Evolutionary conservation across 2,329 filamentous ascomycete species (phyloP).

Genomic region (Talaromyces sp.): DNA sequence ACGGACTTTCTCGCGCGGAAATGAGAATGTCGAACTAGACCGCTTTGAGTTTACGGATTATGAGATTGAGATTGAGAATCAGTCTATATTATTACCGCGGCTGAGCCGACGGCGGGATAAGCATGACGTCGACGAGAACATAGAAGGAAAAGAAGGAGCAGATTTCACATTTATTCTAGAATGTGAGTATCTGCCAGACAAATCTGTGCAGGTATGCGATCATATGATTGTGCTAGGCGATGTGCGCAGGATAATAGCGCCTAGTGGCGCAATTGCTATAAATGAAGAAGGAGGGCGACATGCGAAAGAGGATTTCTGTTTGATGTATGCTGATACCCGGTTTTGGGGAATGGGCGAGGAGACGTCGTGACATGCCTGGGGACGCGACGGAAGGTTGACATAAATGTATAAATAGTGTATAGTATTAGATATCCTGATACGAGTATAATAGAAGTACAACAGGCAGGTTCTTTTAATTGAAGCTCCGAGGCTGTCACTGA

Average conservation of each 20-base stretch:
- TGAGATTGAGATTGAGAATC: neutral
- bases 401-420: slow-evolving; percentile 6
- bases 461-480: slow-evolving; percentile 12
- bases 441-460: neutral
- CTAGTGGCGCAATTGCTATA: neutral
- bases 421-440: neutral
- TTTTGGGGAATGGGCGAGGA: slow-evolving; percentile 42
- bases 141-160: neutral
- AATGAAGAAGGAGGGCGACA: slow-evolving; percentile 15
- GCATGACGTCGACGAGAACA: slow-evolving; percentile 8
- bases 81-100: slow-evolving; percentile 16
- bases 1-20: slow-evolving; percentile 39
- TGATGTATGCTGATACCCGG: slow-evolving; percentile 42
- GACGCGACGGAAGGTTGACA: neutral
- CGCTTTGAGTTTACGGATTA: slow-evolving; percentile 3
- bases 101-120: slow-evolving; percentile 18
- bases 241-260: slow-evolving; percentile 21
- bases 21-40: slow-evolving; percentile 32
- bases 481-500: slow-evolving; percentile 9
- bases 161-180: slow-evolving; percentile 42
- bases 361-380: slow-evolving; percentile 20
- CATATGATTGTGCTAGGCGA: slow-evolving; percentile 41
- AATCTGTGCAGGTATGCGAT: slow-evolving; percentile 37
- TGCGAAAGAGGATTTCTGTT: slow-evolving; percentile 27
- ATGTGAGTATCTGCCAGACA: slow-evolving; percentile 33